Evolutionary conservation across 1,284 basidiomycete species (phyloP).

Genomic region (Psilocybe mexicana): DNA sequence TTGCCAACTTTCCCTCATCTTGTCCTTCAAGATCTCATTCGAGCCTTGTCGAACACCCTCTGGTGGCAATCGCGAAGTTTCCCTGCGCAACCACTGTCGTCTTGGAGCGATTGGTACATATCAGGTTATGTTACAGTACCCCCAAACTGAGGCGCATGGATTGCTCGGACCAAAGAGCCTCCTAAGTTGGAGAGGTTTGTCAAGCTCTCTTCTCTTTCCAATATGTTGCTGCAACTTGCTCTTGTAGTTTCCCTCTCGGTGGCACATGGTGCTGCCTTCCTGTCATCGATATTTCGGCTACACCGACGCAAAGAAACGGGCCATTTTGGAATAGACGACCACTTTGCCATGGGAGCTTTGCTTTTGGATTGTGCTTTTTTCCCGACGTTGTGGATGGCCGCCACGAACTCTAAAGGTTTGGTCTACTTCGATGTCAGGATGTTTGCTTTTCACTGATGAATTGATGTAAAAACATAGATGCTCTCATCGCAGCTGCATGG

Average conservation of each 20-base stretch:
- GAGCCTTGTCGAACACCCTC: too few relatives aligned
- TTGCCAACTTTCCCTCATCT: too few relatives aligned
- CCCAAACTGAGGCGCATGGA: not conserved
- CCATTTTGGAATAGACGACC: slow-evolving; percentile 13
- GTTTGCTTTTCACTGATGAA: not conserved
- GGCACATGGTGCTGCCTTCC: slow-evolving; percentile 7
- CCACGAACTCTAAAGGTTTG: not conserved
- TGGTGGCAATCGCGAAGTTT: too few relatives aligned
- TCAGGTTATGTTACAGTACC: not conserved
- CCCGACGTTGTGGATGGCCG: slow-evolving; percentile 12
- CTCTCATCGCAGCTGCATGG: slow-evolving; percentile 6
- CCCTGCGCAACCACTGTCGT: too few relatives aligned
- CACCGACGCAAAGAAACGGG: slow-evolving; percentile 7
- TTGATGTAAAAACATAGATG: not conserved
- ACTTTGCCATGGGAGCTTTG: slow-evolving; percentile 6
- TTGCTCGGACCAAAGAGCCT: not conserved
- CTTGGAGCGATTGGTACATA: too few relatives aligned
- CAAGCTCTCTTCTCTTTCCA: not conserved
- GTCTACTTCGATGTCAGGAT: not conserved
- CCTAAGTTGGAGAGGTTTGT: slow-evolving; percentile 12
- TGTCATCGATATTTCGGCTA: slow-evolving; percentile 12
- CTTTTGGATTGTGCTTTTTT: slow-evolving; percentile 1
- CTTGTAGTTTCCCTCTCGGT: slow-evolving; percentile 10
- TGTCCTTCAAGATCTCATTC: too few relatives aligned
- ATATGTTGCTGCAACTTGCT: not conserved